phyloP scores from a whole-genome alignment of 2,329 filamentous ascomycete genomes.

The Xylaria sp. region DNA sequence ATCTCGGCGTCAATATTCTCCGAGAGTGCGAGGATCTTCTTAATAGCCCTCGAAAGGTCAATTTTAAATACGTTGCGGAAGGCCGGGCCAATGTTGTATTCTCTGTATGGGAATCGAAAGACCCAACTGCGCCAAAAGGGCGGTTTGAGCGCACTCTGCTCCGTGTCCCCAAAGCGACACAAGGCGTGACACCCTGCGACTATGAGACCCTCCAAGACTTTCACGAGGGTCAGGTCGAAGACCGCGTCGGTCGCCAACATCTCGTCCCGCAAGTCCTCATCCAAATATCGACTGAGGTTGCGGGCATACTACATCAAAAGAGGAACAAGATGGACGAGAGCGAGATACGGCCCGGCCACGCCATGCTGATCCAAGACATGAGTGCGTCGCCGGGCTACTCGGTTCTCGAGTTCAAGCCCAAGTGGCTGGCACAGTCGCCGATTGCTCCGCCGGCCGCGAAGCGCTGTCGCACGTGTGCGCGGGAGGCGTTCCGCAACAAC shows the following conservation, averaged over 20 bases:
- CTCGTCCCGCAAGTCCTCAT: slow-evolving; percentile 49
- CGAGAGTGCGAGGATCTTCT: slow-evolving; percentile 40
- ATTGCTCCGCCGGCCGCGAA: slow-evolving; percentile 70
- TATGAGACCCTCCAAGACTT: slow-evolving; percentile 55
- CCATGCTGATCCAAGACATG: slow-evolving; percentile 81
- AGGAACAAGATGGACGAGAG: slow-evolving; percentile 53
- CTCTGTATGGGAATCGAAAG: slow-evolving; percentile 59
- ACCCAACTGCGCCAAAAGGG: slow-evolving; percentile 46
- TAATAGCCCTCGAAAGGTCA: slow-evolving; percentile 37
- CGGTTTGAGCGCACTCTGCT: slow-evolving; percentile 61
- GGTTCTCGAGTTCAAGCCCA: slow-evolving; percentile 82
- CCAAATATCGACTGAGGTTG: slow-evolving; percentile 47
- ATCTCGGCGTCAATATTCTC: slow-evolving; percentile 3
- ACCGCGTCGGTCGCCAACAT: slow-evolving; percentile 52
- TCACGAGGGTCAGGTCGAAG: slow-evolving; percentile 65
- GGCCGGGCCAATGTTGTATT: slow-evolving; percentile 84
- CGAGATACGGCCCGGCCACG: slow-evolving; percentile 67
- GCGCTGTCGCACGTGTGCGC: slow-evolving; percentile 80
- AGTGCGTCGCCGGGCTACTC: slow-evolving; percentile 53
- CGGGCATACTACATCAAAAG: slow-evolving; percentile 65
- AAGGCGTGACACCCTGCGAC: slow-evolving; percentile 59
- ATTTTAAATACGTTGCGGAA: slow-evolving; percentile 65
- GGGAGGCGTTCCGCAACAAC: slow-evolving; percentile 57
- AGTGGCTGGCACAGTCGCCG: slow-evolving; percentile 83
- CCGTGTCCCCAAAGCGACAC: slow-evolving; percentile 67